A percentile compares a stretch with the other conserved stretches of the same genome.
phyloP scores from a whole-genome alignment of 306 rosid species.

The Senna tora region DNA sequence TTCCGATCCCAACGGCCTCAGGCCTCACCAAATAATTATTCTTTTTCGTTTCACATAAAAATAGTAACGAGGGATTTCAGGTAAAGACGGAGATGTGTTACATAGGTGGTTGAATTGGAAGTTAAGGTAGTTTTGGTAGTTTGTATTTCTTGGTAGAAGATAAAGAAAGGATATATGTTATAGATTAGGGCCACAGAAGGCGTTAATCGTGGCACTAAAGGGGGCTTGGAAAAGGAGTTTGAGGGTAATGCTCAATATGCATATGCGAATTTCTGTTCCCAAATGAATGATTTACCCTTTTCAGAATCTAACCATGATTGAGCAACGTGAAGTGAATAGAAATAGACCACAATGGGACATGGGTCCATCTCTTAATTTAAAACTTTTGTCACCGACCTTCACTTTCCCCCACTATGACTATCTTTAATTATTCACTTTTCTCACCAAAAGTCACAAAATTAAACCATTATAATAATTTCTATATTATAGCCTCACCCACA shows the following conservation, averaged over 20 bases:
- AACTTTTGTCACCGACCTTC: background rate
- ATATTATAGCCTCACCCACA: too few relatives aligned
- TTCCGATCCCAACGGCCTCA: too few relatives aligned
- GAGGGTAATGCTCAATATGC: too few relatives aligned
- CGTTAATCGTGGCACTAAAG: constrained; percentile 25
- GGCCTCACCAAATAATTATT: background rate
- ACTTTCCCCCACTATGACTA: background rate
- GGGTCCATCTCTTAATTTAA: background rate
- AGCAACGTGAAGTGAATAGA: background rate
- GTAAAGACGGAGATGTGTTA: background rate
- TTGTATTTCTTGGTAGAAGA: background rate
- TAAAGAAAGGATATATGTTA: background rate
- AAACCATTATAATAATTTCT: too few relatives aligned
- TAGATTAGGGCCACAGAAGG: background rate
- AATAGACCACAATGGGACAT: background rate
- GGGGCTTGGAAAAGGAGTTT: background rate
- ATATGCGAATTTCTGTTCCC: background rate
- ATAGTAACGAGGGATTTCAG: too few relatives aligned
- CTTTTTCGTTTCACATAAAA: background rate
- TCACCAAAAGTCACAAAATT: too few relatives aligned
- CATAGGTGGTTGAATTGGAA: constrained; percentile 11
- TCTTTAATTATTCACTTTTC: constrained; percentile 6
- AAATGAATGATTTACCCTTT: background rate
- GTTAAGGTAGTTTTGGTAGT: constrained; percentile 25
- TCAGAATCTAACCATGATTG: background rate